Percentiles rank a stretch among this genome's conserved stretches.
phyloP scores from a whole-genome alignment of 2,329 filamentous ascomycete genomes.

The Aspergillus bombycis region DNA sequence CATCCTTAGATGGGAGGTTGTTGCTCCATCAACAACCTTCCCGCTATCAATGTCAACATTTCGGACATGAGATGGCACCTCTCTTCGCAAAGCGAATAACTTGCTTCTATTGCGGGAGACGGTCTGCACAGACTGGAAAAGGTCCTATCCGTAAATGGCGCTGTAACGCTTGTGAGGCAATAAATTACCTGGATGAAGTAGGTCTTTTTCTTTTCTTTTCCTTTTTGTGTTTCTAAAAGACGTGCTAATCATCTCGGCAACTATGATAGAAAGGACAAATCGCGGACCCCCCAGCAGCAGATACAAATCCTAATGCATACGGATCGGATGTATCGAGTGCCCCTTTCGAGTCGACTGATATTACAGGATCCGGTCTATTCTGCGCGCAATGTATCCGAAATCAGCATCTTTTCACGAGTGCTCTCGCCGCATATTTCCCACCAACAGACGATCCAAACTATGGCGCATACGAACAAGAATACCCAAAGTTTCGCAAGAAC shows the following conservation, averaged over 20 bases:
- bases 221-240: slow-evolving; percentile 12
- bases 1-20: not conserved
- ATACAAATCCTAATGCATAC: slow-evolving; percentile 48
- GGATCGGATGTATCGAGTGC: slow-evolving; percentile 49
- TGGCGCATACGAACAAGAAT: slow-evolving; percentile 66
- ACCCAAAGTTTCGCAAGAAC: slow-evolving; percentile 69
- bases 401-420: slow-evolving; percentile 76
- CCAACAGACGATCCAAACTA: slow-evolving; percentile 69
- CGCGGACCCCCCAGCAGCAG: slow-evolving; percentile 75
- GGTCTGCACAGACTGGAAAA: slow-evolving; percentile 63
- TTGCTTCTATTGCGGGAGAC: slow-evolving; percentile 84
- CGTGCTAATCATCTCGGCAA: slow-evolving; percentile 22
- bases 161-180: slow-evolving; percentile 78
- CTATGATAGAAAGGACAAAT: slow-evolving; percentile 75
- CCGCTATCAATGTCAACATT: slow-evolving; percentile 20
- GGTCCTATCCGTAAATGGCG: slow-evolving; percentile 67
- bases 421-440: slow-evolving; percentile 79
- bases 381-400: slow-evolving; percentile 86
- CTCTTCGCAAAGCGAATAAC: slow-evolving; percentile 54
- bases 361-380: slow-evolving; percentile 53
- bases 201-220: slow-evolving; percentile 25
- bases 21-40: slow-evolving; percentile 6
- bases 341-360: slow-evolving; percentile 41
- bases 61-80: slow-evolving; percentile 40
- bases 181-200: slow-evolving; percentile 88